Evolutionary conservation across 768 basidiomycete species (phyloP).

Genomic region (Plicaturopsis crispa): DNA sequence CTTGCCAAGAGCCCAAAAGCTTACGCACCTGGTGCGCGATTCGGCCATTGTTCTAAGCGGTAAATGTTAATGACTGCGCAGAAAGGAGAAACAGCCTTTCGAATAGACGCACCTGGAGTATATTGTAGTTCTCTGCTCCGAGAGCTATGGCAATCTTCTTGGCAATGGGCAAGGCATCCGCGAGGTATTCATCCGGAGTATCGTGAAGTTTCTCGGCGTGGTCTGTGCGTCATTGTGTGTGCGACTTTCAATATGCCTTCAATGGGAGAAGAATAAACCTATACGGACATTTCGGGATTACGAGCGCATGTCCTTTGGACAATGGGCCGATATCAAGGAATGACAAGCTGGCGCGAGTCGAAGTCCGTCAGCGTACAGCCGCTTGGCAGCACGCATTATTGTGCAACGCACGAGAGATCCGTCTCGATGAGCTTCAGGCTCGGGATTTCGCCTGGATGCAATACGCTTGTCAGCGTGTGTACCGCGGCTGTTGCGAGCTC

Average conservation of each 20-base stretch:
- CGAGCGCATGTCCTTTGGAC: slow-evolving; percentile 82
- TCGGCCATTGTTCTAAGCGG: slow-evolving; percentile 55
- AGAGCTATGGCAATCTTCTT: slow-evolving; percentile 84
- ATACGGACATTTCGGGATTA: slow-evolving; percentile 87
- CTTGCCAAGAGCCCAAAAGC: neutral
- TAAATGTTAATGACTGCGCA: neutral
- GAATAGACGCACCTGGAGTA: slow-evolving; percentile 63
- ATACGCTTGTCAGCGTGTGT: neutral
- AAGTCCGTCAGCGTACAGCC: neutral
- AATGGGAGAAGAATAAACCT: neutral
- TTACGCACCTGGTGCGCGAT: slow-evolving; percentile 48
- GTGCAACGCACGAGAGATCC: slow-evolving; percentile 47
- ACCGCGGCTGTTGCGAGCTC: neutral
- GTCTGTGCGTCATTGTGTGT: slow-evolving; percentile 33
- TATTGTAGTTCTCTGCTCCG: slow-evolving; percentile 75
- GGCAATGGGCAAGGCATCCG: slow-evolving; percentile 68
- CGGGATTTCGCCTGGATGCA: slow-evolving; percentile 72
- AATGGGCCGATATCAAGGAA: slow-evolving; percentile 94
- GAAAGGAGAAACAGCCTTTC: neutral
- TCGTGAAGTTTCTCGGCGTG: slow-evolving; percentile 84
- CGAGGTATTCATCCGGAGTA: slow-evolving; percentile 78
- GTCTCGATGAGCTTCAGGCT: slow-evolving; percentile 82
- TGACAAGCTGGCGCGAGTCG: slow-evolving; percentile 44
- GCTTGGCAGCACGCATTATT: neutral
- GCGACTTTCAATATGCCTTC: neutral